Conservation (phyloP, 164 flowering plant genomes). For the Liriodendron chinense region DNA sequence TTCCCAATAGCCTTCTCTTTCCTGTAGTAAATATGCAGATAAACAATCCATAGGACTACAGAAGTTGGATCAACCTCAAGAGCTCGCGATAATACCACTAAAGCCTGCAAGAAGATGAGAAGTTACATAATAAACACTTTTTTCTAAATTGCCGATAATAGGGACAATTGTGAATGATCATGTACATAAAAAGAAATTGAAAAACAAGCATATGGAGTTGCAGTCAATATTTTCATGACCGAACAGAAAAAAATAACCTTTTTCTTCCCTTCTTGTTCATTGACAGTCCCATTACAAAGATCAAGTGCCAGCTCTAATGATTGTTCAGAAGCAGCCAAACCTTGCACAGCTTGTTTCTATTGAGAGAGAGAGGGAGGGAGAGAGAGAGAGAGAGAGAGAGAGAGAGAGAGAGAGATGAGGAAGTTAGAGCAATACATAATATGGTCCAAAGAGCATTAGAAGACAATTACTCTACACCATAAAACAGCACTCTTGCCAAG, state of each 20-base stretch:
- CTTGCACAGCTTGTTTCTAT: constrained; percentile 45
- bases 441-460: not conserved
- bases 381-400: no score
- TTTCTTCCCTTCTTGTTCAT: constrained; percentile 43
- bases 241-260: constrained; percentile 46
- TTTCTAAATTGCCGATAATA: not conserved
- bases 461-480: not conserved
- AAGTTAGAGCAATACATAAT: constrained; percentile 11
- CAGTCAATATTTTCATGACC: constrained; percentile 1
- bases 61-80: constrained; percentile 64
- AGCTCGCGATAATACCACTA: constrained; percentile 57
- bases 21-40: constrained; percentile 60
- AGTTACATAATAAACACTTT: not conserved
- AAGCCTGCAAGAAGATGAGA: constrained; percentile 52
- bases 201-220: not conserved
- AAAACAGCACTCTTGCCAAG: no score
- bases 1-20: constrained; percentile 40
- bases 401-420: constrained; percentile 2
- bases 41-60: constrained; percentile 64
- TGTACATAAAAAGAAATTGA: not conserved
- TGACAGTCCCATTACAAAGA: constrained; percentile 41
- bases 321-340: constrained; percentile 36
- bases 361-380: not conserved
- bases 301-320: constrained; percentile 64
- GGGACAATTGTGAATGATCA: not conserved